Conservation (phyloP, 495 filamentous ascomycete species). For the Aspergillus bridgeri region DNA sequence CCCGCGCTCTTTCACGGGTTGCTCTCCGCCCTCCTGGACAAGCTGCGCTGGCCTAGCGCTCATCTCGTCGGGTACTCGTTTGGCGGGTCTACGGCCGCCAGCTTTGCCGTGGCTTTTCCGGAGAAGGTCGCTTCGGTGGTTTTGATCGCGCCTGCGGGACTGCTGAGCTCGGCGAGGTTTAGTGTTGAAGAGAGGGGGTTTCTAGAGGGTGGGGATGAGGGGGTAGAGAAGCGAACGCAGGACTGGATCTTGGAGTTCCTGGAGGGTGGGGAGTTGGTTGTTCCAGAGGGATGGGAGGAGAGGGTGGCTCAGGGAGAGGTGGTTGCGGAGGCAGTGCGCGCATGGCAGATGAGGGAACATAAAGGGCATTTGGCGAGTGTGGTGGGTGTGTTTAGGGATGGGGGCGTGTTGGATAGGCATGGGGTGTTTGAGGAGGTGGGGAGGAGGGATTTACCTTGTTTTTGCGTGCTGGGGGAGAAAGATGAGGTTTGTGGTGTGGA, state of each 20-base stretch:
- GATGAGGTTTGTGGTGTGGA: constrained; percentile 36
- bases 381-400: constrained; percentile 40
- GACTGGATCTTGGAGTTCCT: constrained; percentile 33
- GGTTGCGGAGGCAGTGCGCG: constrained; percentile 42
- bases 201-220: constrained; percentile 22
- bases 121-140: constrained; percentile 27
- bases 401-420: constrained; percentile 37
- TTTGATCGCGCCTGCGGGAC: constrained; percentile 35
- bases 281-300: constrained; percentile 43
- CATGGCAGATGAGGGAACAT: constrained; percentile 44
- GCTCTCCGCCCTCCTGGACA: constrained; percentile 19
- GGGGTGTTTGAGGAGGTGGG: constrained; percentile 32
- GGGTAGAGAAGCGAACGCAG: constrained; percentile 24
- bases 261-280: constrained; percentile 33
- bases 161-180: constrained; percentile 19
- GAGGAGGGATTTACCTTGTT: constrained; percentile 15
- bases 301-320: constrained; percentile 37
- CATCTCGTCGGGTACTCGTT: constrained; percentile 40
- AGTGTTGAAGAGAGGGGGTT: constrained; percentile 18
- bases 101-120: constrained; percentile 24
- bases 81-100: constrained; percentile 29
- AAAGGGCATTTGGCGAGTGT: constrained; percentile 40
- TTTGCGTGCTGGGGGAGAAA: constrained; percentile 39
- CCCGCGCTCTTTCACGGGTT: constrained; percentile 27
- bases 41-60: constrained; percentile 27